phyloP scores from a whole-genome alignment of 148 eudicot species.

The Amaranthus palmeri region DNA sequence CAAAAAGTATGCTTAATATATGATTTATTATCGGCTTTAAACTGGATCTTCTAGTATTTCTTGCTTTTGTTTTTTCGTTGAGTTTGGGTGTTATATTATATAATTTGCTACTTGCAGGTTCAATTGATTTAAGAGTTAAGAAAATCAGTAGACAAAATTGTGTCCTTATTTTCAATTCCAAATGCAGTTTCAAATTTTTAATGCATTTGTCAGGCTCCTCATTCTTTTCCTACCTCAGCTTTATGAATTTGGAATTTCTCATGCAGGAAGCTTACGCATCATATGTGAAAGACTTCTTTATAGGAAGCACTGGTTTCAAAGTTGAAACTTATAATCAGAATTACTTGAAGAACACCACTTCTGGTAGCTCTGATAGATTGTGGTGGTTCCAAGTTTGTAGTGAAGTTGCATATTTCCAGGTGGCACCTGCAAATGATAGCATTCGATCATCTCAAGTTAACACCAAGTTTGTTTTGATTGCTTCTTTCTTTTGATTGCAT shows the following conservation, averaged over 20 bases:
- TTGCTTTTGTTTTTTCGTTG: background rate
- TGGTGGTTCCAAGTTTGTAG: slow-evolving; percentile 99
- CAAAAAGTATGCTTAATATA: background rate
- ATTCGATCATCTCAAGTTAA: slow-evolving; percentile 82
- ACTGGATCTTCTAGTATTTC: background rate
- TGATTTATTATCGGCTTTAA: background rate
- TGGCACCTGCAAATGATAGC: slow-evolving; percentile 86
- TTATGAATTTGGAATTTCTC: slow-evolving; percentile 12
- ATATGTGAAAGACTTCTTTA: slow-evolving; percentile 59
- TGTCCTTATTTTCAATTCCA: background rate
- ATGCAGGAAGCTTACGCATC: slow-evolving; percentile 82
- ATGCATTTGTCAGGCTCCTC: background rate
- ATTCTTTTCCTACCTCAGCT: background rate
- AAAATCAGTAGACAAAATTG: background rate
- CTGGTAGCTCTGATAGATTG: slow-evolving; percentile 57
- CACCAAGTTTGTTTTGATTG: slow-evolving; percentile 41
- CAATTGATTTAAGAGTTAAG: background rate
- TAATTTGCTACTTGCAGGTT: background rate
- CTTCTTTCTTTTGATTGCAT: slow-evolving; percentile 3
- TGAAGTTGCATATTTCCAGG: slow-evolving; percentile 99
- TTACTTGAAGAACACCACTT: slow-evolving; percentile 50
- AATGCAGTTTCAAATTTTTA: background rate
- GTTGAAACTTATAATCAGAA: slow-evolving; percentile 69
- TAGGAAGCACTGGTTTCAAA: slow-evolving; percentile 50
- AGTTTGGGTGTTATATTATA: background rate